Conservation (phyloP, 331 rosid genomes). For the Acacia pycnantha region DNA sequence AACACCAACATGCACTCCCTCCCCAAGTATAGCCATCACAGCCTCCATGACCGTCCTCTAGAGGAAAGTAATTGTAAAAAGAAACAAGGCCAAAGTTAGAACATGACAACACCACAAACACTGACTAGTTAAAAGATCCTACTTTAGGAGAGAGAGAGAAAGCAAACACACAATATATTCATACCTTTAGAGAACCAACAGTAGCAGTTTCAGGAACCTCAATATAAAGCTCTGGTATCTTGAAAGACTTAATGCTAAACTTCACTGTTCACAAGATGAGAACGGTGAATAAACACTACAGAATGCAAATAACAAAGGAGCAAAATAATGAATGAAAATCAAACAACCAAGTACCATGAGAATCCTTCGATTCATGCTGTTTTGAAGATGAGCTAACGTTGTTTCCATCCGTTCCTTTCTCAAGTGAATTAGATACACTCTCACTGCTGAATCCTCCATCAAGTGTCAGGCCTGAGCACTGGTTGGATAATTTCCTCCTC, state of each 20-base stretch:
- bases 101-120: not conserved
- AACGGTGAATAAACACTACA: conserved; percentile 29
- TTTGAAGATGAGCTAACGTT: conserved; percentile 44
- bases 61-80: conserved; percentile 11
- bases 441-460: conserved; percentile 83
- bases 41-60: conserved; percentile 79
- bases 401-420: conserved; percentile 43
- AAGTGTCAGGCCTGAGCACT: conserved; percentile 52
- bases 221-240: conserved; percentile 80
- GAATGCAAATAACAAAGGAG: conserved; percentile 30
- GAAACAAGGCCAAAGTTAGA: not conserved
- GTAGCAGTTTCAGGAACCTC: conserved; percentile 90
- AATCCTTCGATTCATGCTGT: conserved; percentile 51
- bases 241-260: conserved; percentile 84
- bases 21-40: conserved; percentile 61
- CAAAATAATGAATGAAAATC: conserved; percentile 10
- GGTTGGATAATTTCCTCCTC: conserved; percentile 65
- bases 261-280: conserved; percentile 59
- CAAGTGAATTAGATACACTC: conserved; percentile 70
- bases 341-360: conserved; percentile 62
- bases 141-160: not conserved
- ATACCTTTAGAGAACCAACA: conserved; percentile 83
- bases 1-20: conserved; percentile 65
- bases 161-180: not conserved
- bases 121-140: not conserved